phyloP scores from a whole-genome alignment of 441 rosid species.

The Macaranga tanarius region DNA sequence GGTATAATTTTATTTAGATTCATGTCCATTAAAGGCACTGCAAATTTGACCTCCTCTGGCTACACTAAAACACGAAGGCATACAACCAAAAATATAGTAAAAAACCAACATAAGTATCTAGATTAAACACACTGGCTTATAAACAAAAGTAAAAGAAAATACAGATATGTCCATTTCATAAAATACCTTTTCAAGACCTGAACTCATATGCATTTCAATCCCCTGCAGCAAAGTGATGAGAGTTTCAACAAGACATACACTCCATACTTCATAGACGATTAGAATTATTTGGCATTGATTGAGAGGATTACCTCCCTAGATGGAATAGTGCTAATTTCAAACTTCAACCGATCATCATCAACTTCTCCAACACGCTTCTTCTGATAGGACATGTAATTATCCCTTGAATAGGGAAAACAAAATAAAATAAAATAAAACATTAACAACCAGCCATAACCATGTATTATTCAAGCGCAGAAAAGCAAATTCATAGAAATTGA shows the following conservation, averaged over 20 bases:
- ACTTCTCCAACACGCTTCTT: conserved; percentile 64
- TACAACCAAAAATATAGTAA: conserved; percentile 39
- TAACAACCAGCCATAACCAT: conserved; percentile 5
- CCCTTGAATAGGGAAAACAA: conserved; percentile 43
- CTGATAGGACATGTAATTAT: conserved; percentile 62
- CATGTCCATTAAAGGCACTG: conserved; percentile 78
- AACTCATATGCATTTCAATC: conserved; percentile 81
- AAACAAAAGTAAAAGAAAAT: conserved; percentile 7
- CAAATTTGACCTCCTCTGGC: conserved; percentile 90
- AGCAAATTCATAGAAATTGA: conserved; percentile 10
- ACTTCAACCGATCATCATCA: conserved; percentile 80
- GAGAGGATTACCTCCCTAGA: conserved; percentile 70
- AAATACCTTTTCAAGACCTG: conserved; percentile 84
- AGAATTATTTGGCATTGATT: not conserved
- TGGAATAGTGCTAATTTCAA: conserved; percentile 83
- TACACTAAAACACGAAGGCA: conserved; percentile 66
- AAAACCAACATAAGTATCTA: not conserved
- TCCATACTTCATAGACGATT: not conserved
- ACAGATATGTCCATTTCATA: conserved; percentile 22
- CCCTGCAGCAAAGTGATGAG: conserved; percentile 49
- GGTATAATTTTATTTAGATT: conserved; percentile 73
- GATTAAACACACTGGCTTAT: conserved; percentile 5
- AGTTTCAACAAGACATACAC: conserved; percentile 2
- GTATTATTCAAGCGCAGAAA: not conserved
- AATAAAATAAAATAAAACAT: conserved; percentile 3